Conservation (phyloP, 108 stramenopile genomes). For the Fragilaria radians region DNA sequence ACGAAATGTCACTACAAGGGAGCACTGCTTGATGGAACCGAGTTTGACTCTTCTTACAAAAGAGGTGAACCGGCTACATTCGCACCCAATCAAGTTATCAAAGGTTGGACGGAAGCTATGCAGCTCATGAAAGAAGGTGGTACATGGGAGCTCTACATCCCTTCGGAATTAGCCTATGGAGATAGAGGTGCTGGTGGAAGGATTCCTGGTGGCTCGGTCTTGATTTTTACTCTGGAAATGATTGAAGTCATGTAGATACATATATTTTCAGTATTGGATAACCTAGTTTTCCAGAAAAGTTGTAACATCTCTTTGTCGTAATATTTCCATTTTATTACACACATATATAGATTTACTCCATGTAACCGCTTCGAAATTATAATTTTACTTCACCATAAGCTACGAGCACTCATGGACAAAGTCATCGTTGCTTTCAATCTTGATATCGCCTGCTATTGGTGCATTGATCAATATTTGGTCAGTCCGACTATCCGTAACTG, state of each 20-base stretch:
- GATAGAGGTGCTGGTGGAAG: constrained; percentile 65
- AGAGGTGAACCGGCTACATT: constrained; percentile 82
- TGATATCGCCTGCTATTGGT: too few relatives aligned
- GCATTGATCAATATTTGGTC: too few relatives aligned
- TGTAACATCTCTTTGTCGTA: too few relatives aligned
- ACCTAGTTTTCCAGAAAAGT: too few relatives aligned
- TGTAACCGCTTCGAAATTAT: too few relatives aligned
- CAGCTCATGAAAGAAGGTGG: constrained; percentile 91
- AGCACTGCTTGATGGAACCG: constrained; percentile 78
- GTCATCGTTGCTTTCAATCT: too few relatives aligned
- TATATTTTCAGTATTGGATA: neutral
- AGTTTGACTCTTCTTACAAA: constrained; percentile 81
- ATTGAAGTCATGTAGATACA: constrained; percentile 37
- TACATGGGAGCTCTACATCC: constrained; percentile 94
- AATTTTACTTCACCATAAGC: too few relatives aligned
- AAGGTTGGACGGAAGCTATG: constrained; percentile 85
- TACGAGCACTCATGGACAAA: too few relatives aligned
- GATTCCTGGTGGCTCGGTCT: constrained; percentile 69
- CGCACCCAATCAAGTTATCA: constrained; percentile 91
- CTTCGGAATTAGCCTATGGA: constrained; percentile 87
- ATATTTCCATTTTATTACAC: too few relatives aligned
- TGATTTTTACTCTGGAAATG: constrained; percentile 90
- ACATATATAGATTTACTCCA: too few relatives aligned
- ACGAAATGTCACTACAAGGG: constrained; percentile 91
- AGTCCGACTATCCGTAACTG: too few relatives aligned